These are phyloP conservation scores for Groenewaldozyma sp. DNA, from an alignment of 1,139 yeast species.

Conservation along the genomic window DNA sequence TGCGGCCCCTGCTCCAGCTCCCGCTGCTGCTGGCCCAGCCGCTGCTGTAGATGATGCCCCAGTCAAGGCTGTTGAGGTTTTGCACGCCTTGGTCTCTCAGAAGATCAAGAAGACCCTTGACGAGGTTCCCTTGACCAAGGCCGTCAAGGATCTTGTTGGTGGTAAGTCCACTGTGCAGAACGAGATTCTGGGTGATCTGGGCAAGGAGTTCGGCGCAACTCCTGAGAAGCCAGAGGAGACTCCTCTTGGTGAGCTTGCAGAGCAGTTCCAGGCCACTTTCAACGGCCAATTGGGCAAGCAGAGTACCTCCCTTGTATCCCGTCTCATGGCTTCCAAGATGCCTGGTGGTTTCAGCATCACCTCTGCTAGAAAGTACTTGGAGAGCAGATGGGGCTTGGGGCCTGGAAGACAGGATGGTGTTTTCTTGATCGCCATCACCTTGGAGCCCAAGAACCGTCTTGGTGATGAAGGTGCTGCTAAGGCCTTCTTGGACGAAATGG, in stretches of 20 bases:
- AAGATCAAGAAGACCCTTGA: constrained; percentile 87
- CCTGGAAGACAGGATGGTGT: constrained; percentile 91
- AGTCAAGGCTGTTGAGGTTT: constrained; percentile 68
- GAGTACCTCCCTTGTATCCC: constrained; percentile 76
- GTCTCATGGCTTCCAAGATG: constrained; percentile 94
- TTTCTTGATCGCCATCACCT: constrained; percentile 69
- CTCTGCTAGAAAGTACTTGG: constrained; percentile 82
- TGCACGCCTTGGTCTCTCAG: constrained; percentile 90
- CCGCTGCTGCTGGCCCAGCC: constrained; percentile 63
- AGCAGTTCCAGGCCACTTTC: constrained; percentile 85
- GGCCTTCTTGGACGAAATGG: constrained; percentile 69
- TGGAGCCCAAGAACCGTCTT: constrained; percentile 86
- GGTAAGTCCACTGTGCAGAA: constrained; percentile 98
- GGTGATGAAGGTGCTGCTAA: constrained; percentile 85
- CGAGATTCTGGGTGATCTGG: constrained; percentile 95
- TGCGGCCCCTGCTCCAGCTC: constrained; percentile 39
- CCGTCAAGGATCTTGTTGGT: constrained; percentile 93
- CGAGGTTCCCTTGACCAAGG: constrained; percentile 78
- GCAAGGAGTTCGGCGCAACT: constrained; percentile 94
- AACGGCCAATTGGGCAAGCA: constrained; percentile 87
- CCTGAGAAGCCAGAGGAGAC: constrained; percentile 99
- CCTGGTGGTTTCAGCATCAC: constrained; percentile 98
- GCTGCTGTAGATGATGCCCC: constrained; percentile 85
- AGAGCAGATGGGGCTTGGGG: constrained; percentile 84
- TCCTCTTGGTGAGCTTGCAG: constrained; percentile 92